Percentiles rank a stretch among this genome's conserved stretches.
Evolutionary conservation across 176 grass and related monocot genomes (phyloP).

Genomic region (Oryza coarctata): DNA sequence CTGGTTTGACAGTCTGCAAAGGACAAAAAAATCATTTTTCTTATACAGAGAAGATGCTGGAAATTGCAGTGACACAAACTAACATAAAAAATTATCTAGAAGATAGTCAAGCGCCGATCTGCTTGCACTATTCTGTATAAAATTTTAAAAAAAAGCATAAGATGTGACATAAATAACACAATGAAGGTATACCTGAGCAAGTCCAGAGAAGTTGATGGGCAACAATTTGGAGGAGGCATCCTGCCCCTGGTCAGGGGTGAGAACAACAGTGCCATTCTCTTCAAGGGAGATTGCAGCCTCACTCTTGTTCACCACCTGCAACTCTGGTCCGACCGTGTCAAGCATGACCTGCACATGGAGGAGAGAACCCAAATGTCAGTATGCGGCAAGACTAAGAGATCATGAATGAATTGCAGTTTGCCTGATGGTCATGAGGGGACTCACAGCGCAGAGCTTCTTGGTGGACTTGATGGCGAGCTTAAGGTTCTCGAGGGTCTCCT

Average conservation of each 20-base stretch:
- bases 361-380: neutral
- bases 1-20: slow-evolving; percentile 80
- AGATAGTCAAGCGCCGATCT: neutral
- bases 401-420: neutral
- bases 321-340: slow-evolving; percentile 87
- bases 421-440: neutral
- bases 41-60: neutral
- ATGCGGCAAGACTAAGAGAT: neutral
- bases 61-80: neutral
- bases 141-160: neutral
- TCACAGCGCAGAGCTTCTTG: slow-evolving; percentile 94
- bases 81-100: neutral
- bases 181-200: slow-evolving; percentile 49
- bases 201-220: slow-evolving; percentile 87
- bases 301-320: slow-evolving; percentile 87
- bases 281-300: slow-evolving; percentile 78
- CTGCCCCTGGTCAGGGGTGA: slow-evolving; percentile 73
- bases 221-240: slow-evolving; percentile 69
- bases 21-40: neutral
- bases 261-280: slow-evolving; percentile 67
- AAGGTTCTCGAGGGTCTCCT: slow-evolving; percentile 95
- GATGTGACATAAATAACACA: neutral
- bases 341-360: slow-evolving; percentile 68
- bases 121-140: neutral
- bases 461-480: slow-evolving; percentile 86